phyloP scores from a whole-genome alignment of 306 rosid species.

The Medicago ruthenica region DNA sequence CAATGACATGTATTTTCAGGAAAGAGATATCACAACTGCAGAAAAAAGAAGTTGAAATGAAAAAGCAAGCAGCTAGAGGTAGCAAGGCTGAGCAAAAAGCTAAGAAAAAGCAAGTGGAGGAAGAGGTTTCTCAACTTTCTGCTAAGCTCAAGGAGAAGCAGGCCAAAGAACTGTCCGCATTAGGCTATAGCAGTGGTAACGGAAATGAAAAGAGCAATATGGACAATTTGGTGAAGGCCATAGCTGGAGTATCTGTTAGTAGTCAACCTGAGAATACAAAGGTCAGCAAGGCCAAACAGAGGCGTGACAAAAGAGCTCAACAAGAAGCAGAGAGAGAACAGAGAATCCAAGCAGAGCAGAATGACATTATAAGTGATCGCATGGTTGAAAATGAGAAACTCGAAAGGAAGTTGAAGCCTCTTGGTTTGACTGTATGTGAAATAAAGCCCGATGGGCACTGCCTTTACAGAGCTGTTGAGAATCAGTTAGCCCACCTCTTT shows the following conservation, averaged over 20 bases:
- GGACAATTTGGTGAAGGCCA: conserved; percentile 82
- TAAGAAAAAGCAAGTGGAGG: conserved; percentile 97
- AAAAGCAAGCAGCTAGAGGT: conserved; percentile 86
- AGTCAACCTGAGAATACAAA: conserved; percentile 66
- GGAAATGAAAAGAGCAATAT: conserved; percentile 67
- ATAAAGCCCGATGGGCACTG: conserved; percentile 98
- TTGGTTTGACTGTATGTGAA: conserved; percentile 70
- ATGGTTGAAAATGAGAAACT: conserved; percentile 76
- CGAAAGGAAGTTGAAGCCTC: conserved; percentile 79
- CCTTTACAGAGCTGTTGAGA: conserved; percentile 88
- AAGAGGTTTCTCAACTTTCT: conserved; percentile 79
- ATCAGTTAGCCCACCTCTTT: conserved; percentile 65
- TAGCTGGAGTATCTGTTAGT: conserved; percentile 79
- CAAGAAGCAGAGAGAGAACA: conserved; percentile 91
- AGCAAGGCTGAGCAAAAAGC: conserved; percentile 96
- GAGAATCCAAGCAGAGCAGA: too few relatives aligned
- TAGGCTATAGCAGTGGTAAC: conserved; percentile 65
- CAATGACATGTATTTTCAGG: conserved; percentile 54
- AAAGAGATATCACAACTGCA: conserved; percentile 79
- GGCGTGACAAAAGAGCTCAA: conserved; percentile 76
- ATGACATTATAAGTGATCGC: conserved; percentile 75
- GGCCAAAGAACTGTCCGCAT: conserved; percentile 65
- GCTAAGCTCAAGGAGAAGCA: conserved; percentile 76
- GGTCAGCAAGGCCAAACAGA: conserved; percentile 74
- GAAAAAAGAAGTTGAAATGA: conserved; percentile 81